Evolutionary conservation across 2,329 filamentous ascomycete species (phyloP).

Genomic region (Pseudopithomyces chartarum): DNA sequence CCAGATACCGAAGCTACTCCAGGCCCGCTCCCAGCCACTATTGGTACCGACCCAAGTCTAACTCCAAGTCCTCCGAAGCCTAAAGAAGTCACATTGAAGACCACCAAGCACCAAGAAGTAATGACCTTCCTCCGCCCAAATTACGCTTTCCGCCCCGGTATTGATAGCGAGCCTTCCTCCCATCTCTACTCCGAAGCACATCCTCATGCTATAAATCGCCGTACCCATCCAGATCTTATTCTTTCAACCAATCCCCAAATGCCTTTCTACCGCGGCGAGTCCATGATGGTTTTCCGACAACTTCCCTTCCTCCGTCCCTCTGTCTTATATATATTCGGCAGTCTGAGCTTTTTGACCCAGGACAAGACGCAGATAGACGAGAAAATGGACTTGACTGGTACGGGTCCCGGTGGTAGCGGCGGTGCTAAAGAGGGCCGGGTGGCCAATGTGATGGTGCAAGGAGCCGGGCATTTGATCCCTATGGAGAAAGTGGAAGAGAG

Average conservation of each 20-base stretch:
- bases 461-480: constrained; percentile 78
- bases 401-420: constrained; percentile 70
- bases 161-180: constrained; percentile 51
- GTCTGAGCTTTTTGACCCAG: constrained; percentile 60
- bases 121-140: constrained; percentile 74
- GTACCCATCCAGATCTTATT: constrained; percentile 52
- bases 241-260: constrained; percentile 41
- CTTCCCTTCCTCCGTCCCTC: constrained; percentile 67
- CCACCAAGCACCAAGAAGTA: constrained; percentile 87
- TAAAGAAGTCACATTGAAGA: constrained; percentile 71
- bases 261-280: constrained; percentile 72
- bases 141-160: constrained; percentile 50
- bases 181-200: constrained; percentile 33
- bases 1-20: constrained; percentile 43
- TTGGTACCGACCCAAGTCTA: constrained; percentile 27
- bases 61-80: constrained; percentile 28
- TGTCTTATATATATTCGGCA: constrained; percentile 73
- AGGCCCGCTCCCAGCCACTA: constrained; percentile 17
- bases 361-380: constrained; percentile 55
- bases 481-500: constrained; percentile 76
- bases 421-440: constrained; percentile 69
- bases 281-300: constrained; percentile 58
- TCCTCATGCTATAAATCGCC: constrained; percentile 36
- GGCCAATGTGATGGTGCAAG: constrained; percentile 65
- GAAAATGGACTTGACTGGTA: constrained; percentile 69